These are phyloP conservation scores for Sporothrix pseudoabietina DNA, from an alignment of 2,329 filamentous ascomycete species.

Conservation along the genomic window DNA sequence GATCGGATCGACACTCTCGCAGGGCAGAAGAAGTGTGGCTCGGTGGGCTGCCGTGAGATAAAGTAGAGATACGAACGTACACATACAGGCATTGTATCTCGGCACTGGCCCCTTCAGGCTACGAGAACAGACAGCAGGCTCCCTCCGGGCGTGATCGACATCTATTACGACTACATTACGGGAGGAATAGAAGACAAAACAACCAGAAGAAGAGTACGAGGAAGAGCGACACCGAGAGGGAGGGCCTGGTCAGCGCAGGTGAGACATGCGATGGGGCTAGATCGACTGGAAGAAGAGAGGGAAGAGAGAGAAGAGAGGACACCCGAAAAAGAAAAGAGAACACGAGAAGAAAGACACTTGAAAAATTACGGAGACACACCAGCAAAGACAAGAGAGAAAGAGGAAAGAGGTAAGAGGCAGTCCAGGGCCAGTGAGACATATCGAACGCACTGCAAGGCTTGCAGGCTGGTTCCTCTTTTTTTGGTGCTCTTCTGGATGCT, in stretches of 20 bases:
- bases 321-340: not conserved
- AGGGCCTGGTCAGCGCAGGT: conserved; percentile 16
- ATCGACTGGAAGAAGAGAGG: not conserved
- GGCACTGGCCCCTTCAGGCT: not conserved
- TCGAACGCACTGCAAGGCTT: conserved; percentile 20
- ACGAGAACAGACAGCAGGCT: not conserved
- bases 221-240: not conserved
- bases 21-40: not conserved
- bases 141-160: not conserved
- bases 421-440: not conserved
- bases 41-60: not conserved
- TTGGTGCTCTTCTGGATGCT: not conserved
- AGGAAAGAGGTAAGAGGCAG: not conserved
- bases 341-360: not conserved
- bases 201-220: not conserved
- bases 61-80: not conserved
- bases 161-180: conserved; percentile 14
- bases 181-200: not conserved
- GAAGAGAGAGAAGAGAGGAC: not conserved
- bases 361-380: not conserved
- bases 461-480: conserved; percentile 6
- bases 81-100: not conserved
- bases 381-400: not conserved
- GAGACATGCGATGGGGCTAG: conserved; percentile 15
- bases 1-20: conserved; percentile 8